Evolutionary conservation across 2,329 filamentous ascomycete species (phyloP).

Genomic region (Pseudohalonectria lignicola): DNA sequence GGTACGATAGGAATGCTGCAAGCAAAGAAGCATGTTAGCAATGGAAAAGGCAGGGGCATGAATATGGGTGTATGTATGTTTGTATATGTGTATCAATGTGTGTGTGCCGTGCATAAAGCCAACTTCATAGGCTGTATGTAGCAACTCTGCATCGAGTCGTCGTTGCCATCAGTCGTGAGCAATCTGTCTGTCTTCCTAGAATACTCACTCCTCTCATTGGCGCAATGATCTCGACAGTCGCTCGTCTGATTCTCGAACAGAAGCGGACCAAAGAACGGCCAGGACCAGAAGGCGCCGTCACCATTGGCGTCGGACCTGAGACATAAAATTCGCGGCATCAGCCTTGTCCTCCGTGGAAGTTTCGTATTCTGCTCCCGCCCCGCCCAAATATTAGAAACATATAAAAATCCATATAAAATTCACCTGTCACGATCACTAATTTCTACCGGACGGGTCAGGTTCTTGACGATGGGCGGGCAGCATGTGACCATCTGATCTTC

Average conservation of each 20-base stretch:
- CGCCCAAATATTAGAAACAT: no score
- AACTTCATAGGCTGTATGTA: no score
- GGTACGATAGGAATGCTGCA: constrained; percentile 74
- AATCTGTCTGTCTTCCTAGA: no score
- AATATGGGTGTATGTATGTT: no score
- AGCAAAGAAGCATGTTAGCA: not conserved
- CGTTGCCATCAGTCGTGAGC: no score
- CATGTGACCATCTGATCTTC: constrained; percentile 24
- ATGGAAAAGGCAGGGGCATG: not conserved
- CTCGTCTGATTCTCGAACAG: constrained; percentile 66
- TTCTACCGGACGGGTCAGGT: constrained; percentile 30
- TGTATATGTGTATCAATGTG: no score
- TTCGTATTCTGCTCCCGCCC: no score
- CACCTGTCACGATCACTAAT: constrained; percentile 27
- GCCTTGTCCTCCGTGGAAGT: no score
- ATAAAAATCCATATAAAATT: no score
- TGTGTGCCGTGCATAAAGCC: no score
- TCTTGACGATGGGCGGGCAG: constrained; percentile 24
- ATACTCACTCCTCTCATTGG: constrained; percentile 70
- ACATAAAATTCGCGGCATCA: no score
- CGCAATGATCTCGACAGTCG: constrained; percentile 58
- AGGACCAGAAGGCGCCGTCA: constrained; percentile 39
- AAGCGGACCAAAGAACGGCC: constrained; percentile 55
- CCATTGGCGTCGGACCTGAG: constrained; percentile 9
- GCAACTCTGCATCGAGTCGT: no score